phyloP scores from a whole-genome alignment of 164 flowering plant species.

The Dillenia suffruticosa region DNA sequence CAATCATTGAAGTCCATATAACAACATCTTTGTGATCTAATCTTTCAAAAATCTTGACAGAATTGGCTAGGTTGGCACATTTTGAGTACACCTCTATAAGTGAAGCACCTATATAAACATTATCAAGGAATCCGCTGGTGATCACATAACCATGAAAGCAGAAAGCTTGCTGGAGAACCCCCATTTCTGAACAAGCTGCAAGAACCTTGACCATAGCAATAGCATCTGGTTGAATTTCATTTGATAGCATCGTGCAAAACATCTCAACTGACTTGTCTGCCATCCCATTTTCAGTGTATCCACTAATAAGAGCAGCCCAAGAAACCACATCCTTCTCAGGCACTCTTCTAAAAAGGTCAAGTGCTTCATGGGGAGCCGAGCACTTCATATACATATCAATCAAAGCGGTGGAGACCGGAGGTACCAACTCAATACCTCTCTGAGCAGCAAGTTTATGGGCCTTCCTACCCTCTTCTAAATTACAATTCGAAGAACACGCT shows the following conservation, averaged over 20 bases:
- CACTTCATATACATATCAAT: slow-evolving; percentile 72
- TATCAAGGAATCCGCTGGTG: slow-evolving; percentile 31
- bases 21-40: slow-evolving; percentile 36
- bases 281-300: slow-evolving; percentile 45
- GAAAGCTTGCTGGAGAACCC: slow-evolving; percentile 41
- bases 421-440: slow-evolving; percentile 36
- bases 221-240: slow-evolving; percentile 41
- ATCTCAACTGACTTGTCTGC: slow-evolving; percentile 33
- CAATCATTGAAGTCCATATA: slow-evolving; percentile 57
- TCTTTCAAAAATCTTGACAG: slow-evolving; percentile 30
- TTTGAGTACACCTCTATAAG: slow-evolving; percentile 56
- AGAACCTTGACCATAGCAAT: slow-evolving; percentile 50
- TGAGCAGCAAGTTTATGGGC: slow-evolving; percentile 36
- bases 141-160: slow-evolving; percentile 51
- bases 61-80: slow-evolving; percentile 45
- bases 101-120: slow-evolving; percentile 42
- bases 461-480: slow-evolving; percentile 37
- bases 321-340: slow-evolving; percentile 51
- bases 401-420: slow-evolving; percentile 51
- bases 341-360: slow-evolving; percentile 29
- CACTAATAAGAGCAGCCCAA: slow-evolving; percentile 49
- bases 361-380: slow-evolving; percentile 38
- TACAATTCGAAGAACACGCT: slow-evolving; percentile 42
- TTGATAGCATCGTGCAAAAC: slow-evolving; percentile 39
- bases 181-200: slow-evolving; percentile 42